These are phyloP conservation scores for Pseudocercospora cruenta DNA, from an alignment of 2,329 filamentous ascomycete genomes.

Conservation along the genomic window DNA sequence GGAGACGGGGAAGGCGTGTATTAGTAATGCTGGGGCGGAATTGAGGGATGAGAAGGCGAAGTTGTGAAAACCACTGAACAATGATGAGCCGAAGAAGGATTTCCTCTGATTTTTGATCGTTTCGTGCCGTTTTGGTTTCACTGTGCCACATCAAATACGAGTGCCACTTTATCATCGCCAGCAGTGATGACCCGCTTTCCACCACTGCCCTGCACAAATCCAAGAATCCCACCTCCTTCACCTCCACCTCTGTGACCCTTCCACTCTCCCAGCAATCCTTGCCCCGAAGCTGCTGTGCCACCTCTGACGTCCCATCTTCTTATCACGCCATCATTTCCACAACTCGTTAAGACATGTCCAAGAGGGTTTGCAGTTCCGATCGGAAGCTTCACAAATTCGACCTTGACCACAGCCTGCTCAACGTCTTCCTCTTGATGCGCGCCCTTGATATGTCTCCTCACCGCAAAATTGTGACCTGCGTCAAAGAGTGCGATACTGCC, in stretches of 20 bases:
- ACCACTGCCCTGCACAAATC: conserved; percentile 79
- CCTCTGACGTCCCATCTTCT: conserved; percentile 82
- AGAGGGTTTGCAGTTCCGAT: conserved; percentile 38
- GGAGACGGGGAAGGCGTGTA: conserved; percentile 88
- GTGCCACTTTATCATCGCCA: conserved; percentile 77
- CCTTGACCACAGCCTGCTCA: conserved; percentile 74
- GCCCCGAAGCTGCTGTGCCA: conserved; percentile 66
- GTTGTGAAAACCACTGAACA: conserved; percentile 48
- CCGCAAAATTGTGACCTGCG: conserved; percentile 79
- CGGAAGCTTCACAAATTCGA: conserved; percentile 73
- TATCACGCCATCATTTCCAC: conserved; percentile 90
- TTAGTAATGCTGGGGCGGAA: conserved; percentile 78
- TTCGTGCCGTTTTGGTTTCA: too few relatives aligned
- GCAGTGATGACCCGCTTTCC: conserved; percentile 82
- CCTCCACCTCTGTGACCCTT: conserved; percentile 83
- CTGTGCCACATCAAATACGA: conserved; percentile 58
- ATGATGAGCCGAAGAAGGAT: too few relatives aligned
- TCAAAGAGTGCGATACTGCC: conserved; percentile 83
- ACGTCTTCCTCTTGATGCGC: conserved; percentile 75
- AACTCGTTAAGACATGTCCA: conserved; percentile 76
- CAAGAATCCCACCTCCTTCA: conserved; percentile 78
- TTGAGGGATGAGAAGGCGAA: conserved; percentile 54
- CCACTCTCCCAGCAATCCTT: conserved; percentile 83
- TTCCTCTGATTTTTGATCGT: too few relatives aligned
- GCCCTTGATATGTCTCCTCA: conserved; percentile 78